Evolutionary conservation across 2,329 filamentous ascomycete genomes (phyloP).

Genomic region (Plectosphaerella sp.): DNA sequence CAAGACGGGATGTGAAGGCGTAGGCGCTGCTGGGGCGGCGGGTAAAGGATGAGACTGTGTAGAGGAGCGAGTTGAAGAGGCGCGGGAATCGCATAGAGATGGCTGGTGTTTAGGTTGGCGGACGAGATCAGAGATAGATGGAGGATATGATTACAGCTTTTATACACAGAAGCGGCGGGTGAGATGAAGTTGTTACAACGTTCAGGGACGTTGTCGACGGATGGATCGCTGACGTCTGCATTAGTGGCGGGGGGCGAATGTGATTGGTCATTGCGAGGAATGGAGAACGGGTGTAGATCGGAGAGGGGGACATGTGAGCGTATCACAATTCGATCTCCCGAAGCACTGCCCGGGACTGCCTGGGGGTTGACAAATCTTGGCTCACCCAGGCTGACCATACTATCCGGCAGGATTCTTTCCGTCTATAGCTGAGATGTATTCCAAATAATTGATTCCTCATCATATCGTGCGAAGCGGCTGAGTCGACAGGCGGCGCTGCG

Average conservation of each 20-base stretch:
- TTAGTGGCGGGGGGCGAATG: not conserved
- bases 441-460: too few species aligned
- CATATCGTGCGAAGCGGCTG: too few species aligned
- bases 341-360: too few species aligned
- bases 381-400: too few species aligned
- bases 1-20: conserved; percentile 9
- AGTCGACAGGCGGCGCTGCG: not conserved
- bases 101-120: not conserved
- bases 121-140: too few species aligned
- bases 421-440: too few species aligned
- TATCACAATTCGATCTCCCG: too few species aligned
- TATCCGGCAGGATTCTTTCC: too few species aligned
- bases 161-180: not conserved
- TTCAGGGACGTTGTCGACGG: not conserved
- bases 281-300: too few species aligned
- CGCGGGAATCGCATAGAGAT: conserved; percentile 46
- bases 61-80: conserved; percentile 41
- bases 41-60: conserved; percentile 41
- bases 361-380: too few species aligned
- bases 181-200: not conserved
- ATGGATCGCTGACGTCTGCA: not conserved
- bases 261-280: not conserved
- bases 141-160: not conserved
- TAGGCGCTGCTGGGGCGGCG: conserved; percentile 25
- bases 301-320: too few species aligned